These are phyloP conservation scores for Rhexocercosporidium sp. DNA, from an alignment of 2,329 filamentous ascomycete species.

Conservation along the genomic window DNA sequence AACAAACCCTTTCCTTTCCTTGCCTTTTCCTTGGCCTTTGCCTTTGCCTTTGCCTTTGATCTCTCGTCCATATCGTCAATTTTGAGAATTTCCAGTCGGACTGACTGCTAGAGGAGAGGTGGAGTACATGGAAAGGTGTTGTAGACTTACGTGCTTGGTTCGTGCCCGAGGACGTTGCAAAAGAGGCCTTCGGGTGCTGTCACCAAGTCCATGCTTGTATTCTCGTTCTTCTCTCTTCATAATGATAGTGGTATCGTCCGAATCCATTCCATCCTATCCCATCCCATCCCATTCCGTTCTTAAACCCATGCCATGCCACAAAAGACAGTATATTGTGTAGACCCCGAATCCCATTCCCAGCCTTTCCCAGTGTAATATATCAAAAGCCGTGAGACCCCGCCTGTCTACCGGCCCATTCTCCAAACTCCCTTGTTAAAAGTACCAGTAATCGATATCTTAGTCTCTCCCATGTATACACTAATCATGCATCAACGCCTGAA, in stretches of 20 bases:
- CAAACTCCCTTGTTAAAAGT: background rate
- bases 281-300: too few species aligned
- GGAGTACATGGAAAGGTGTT: too few species aligned
- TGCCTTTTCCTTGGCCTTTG: too few species aligned
- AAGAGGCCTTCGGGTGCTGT: too few species aligned
- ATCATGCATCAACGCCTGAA: conserved; percentile 29
- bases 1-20: too few species aligned
- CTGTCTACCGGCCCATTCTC: conserved; percentile 4
- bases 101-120: too few species aligned
- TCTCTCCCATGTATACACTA: background rate
- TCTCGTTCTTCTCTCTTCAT: background rate
- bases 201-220: conserved; percentile 10
- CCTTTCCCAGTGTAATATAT: conserved; percentile 1
- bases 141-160: too few species aligned
- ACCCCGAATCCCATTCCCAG: conserved; percentile 3
- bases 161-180: too few species aligned
- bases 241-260: conserved; percentile 12
- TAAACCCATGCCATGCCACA: background rate
- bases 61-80: too few species aligned
- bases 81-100: too few species aligned
- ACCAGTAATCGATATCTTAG: background rate
- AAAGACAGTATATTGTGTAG: conserved; percentile 15
- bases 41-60: too few species aligned
- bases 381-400: conserved; percentile 22
- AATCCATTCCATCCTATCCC: background rate